phyloP scores from a whole-genome alignment of 192 early-diverging fungal species.

The Phlyctochytrium planicorne region DNA sequence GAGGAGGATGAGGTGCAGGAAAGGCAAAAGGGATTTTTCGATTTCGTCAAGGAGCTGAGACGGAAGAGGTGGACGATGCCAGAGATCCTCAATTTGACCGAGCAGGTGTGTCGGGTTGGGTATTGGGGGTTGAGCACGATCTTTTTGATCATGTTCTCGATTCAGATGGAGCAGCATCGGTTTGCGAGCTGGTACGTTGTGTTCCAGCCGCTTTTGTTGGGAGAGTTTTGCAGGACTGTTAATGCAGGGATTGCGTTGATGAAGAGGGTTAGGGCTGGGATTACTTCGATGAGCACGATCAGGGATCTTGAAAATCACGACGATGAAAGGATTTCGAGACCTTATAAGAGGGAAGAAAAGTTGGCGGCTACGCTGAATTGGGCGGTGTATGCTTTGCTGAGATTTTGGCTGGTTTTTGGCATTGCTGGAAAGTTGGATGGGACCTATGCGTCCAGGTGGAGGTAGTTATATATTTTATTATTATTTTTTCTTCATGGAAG shows the following conservation, averaged over 20 bases:
- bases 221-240: too few relatives aligned
- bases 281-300: too few relatives aligned
- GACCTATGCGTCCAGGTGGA: background rate
- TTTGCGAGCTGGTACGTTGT: too few relatives aligned
- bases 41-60: slow-evolving; percentile 8
- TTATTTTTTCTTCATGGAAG: background rate
- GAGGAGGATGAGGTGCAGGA: slow-evolving; percentile 45
- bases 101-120: too few relatives aligned
- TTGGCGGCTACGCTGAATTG: slow-evolving; percentile 31
- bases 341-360: slow-evolving; percentile 27
- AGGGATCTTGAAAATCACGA: slow-evolving; percentile 20
- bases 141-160: too few relatives aligned
- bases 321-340: slow-evolving; percentile 20
- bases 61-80: slow-evolving; percentile 14
- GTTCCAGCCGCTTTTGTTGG: too few relatives aligned
- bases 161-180: too few relatives aligned
- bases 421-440: slow-evolving; percentile 51
- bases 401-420: slow-evolving; percentile 66
- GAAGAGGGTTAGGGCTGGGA: too few relatives aligned
- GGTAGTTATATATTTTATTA: background rate
- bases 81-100: too few relatives aligned
- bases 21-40: slow-evolving; percentile 48
- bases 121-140: too few relatives aligned
- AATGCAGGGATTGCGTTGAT: too few relatives aligned
- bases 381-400: slow-evolving; percentile 62